These are phyloP conservation scores for Podospora pseudocomata DNA, from an alignment of 495 filamentous ascomycete species.

Conservation along the genomic window DNA sequence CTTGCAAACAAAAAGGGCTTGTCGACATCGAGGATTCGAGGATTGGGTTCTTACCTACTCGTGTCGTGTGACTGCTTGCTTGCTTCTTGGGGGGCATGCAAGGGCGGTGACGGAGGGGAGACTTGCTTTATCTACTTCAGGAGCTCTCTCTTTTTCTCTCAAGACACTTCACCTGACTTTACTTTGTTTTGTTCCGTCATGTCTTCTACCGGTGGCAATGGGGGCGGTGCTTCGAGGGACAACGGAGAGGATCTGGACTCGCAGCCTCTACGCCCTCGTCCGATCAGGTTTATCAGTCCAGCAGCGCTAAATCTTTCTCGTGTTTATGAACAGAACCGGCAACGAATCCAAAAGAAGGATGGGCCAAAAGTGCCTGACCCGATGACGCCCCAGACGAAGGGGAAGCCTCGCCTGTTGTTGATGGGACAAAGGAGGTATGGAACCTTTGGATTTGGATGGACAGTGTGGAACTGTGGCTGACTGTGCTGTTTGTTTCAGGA, in stretches of 20 bases:
- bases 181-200: conserved; percentile 17
- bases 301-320: conserved; percentile 54
- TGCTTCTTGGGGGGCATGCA: conserved; percentile 1
- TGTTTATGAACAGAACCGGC: conserved; percentile 54
- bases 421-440: conserved; percentile 93
- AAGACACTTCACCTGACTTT: neutral
- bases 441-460: neutral
- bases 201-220: conserved; percentile 21
- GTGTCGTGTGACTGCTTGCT: neutral
- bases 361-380: conserved; percentile 39
- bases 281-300: conserved; percentile 38
- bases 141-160: neutral
- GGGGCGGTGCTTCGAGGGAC: conserved; percentile 20
- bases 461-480: conserved; percentile 21
- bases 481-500: conserved; percentile 50
- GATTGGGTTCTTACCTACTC: neutral
- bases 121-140: conserved; percentile 3
- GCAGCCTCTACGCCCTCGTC: conserved; percentile 23
- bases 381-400: conserved; percentile 43
- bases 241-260: neutral
- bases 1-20: conserved; percentile 18
- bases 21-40: conserved; percentile 1
- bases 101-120: conserved; percentile 5
- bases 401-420: conserved; percentile 80
- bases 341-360: conserved; percentile 42